Conservation (phyloP, 371 early-diverging fungal genomes). For the Mortierella sp. region DNA sequence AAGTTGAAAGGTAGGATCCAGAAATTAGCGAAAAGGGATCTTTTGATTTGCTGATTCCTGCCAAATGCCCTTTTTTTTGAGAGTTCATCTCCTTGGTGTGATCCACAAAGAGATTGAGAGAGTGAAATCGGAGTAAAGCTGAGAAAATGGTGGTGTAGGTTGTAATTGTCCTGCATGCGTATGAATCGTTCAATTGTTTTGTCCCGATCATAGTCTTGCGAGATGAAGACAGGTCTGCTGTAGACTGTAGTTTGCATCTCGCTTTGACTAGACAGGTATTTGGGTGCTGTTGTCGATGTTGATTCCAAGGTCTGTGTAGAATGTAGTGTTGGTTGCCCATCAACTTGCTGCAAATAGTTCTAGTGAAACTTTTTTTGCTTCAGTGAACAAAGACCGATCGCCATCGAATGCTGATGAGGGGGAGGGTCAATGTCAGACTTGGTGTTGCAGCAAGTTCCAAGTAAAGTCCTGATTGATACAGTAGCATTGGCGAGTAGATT, state of each 20-base stretch:
- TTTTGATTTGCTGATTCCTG: background rate
- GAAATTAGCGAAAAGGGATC: conserved; percentile 6
- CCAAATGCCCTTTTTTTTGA: background rate
- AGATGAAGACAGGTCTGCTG: background rate
- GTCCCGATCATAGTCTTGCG: background rate
- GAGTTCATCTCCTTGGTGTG: background rate
- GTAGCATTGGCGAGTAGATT: background rate
- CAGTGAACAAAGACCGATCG: background rate
- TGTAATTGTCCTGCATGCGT: background rate
- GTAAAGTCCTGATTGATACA: background rate
- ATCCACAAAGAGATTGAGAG: no score
- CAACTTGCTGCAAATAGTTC: background rate
- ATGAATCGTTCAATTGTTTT: background rate
- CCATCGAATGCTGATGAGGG: background rate
- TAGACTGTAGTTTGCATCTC: background rate
- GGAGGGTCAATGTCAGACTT: background rate
- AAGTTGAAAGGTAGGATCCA: conserved; percentile 2
- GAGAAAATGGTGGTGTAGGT: background rate
- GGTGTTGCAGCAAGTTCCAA: background rate
- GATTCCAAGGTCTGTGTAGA: background rate
- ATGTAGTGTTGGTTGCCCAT: background rate
- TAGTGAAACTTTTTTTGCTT: no score
- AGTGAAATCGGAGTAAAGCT: background rate
- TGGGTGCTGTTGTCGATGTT: background rate
- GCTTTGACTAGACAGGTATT: background rate